phyloP scores from a whole-genome alignment of 176 grass and related monocot species.

The Triticum timopheevii region DNA sequence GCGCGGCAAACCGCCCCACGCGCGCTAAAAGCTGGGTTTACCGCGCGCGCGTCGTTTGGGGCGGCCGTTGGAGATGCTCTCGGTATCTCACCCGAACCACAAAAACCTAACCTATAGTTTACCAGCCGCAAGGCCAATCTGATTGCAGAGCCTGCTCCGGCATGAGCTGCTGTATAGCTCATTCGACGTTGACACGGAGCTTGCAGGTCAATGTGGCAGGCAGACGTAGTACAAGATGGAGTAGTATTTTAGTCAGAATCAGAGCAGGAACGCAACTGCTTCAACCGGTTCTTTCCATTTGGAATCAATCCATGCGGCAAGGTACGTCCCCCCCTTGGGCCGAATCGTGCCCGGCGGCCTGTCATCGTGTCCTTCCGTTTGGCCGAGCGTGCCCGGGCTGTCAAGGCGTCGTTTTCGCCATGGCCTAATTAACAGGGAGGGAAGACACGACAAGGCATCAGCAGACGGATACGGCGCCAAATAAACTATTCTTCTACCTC shows the following conservation, averaged over 20 bases:
- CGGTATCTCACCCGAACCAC: not conserved
- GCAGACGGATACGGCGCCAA: too few species aligned
- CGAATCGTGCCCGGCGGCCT: not conserved
- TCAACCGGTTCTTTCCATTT: not conserved
- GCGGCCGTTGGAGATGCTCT: too few species aligned
- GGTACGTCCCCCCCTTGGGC: not conserved
- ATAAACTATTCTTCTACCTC: not conserved
- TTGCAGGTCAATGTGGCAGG: not conserved
- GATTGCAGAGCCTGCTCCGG: not conserved
- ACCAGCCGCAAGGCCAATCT: not conserved
- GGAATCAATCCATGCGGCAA: too few species aligned
- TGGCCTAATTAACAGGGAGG: not conserved
- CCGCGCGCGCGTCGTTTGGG: too few species aligned
- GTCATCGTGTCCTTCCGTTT: not conserved
- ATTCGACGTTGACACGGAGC: not conserved
- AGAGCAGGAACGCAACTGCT: not conserved
- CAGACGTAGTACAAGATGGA: too few species aligned
- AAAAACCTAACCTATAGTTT: not conserved
- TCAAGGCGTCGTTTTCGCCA: not conserved
- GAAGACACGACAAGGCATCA: not conserved
- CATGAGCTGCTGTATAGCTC: not conserved
- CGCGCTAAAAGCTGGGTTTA: too few species aligned
- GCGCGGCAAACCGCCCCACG: too few species aligned
- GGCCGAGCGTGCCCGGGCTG: not conserved
- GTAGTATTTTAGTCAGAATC: not conserved